Percentiles rank a stretch among this genome's conserved stretches.
These are phyloP conservation scores for Fraxinus sp. DNA, from an alignment of 305 asterid species.

Conservation along the genomic window DNA sequence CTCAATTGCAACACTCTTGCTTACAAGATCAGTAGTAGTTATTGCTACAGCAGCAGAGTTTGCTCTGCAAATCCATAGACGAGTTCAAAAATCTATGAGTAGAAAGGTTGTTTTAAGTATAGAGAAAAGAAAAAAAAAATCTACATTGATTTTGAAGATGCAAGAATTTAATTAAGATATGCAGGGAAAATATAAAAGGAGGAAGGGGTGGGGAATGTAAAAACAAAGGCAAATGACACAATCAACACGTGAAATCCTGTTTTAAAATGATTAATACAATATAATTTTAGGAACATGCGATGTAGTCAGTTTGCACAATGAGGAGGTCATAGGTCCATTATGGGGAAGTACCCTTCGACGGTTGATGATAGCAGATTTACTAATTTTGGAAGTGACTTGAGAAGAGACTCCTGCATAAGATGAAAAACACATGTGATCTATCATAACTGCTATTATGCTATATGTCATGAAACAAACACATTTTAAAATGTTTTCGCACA, in stretches of 20 bases:
- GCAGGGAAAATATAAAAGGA: neutral
- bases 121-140: neutral
- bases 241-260: constrained; percentile 15
- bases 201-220: neutral
- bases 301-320: constrained; percentile 5
- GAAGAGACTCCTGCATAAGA: constrained; percentile 81
- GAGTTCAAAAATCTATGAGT: constrained; percentile 20
- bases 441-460: constrained; percentile 9
- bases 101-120: constrained; percentile 7
- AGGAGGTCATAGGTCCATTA: constrained; percentile 15
- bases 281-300: neutral
- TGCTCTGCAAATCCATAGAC: constrained; percentile 51
- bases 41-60: constrained; percentile 93
- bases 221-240: neutral
- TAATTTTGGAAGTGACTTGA: constrained; percentile 78
- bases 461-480: constrained; percentile 14
- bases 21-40: constrained; percentile 97
- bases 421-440: constrained; percentile 15
- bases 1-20: constrained; percentile 89
- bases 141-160: neutral
- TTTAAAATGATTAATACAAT: constrained; percentile 1
- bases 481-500: neutral
- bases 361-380: constrained; percentile 62
- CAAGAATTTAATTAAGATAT: neutral
- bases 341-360: constrained; percentile 60